Conservation (phyloP, 805 yeast genomes). For the Komagataella populi region DNA sequence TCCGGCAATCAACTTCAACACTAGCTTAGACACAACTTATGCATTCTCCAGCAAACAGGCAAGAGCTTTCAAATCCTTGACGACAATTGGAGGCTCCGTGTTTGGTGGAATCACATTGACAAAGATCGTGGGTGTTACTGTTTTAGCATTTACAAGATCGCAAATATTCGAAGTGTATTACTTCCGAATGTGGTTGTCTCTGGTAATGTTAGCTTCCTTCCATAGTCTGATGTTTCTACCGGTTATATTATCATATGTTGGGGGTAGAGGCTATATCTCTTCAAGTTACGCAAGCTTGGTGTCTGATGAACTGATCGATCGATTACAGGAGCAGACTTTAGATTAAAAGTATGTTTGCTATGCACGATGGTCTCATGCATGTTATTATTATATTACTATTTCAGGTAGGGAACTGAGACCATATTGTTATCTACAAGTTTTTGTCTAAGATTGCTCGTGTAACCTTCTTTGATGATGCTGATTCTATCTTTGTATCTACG, state of each 20-base stretch:
- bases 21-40: conserved; percentile 2
- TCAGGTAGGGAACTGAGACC: background rate
- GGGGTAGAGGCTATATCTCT: conserved; percentile 38
- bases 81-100: conserved; percentile 80
- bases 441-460: background rate
- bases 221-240: conserved; percentile 79
- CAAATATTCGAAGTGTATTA: conserved; percentile 85
- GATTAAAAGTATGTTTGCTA: background rate
- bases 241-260: conserved; percentile 47
- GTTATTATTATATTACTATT: background rate
- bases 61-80: conserved; percentile 45
- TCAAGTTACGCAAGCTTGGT: background rate
- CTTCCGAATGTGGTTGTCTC: conserved; percentile 86
- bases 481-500: background rate
- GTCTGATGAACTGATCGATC: background rate
- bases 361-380: background rate
- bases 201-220: conserved; percentile 62
- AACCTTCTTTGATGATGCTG: background rate
- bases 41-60: conserved; percentile 7
- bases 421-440: background rate
- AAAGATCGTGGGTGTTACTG: conserved; percentile 76
- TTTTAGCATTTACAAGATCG: conserved; percentile 76
- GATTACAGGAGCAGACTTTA: background rate
- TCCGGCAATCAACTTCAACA: background rate
- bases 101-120: conserved; percentile 85